Percentiles rank a stretch among this genome's conserved stretches.
These are phyloP conservation scores for Podospora anserina DNA, from an alignment of 495 filamentous ascomycete species.

Conservation along the genomic window DNA sequence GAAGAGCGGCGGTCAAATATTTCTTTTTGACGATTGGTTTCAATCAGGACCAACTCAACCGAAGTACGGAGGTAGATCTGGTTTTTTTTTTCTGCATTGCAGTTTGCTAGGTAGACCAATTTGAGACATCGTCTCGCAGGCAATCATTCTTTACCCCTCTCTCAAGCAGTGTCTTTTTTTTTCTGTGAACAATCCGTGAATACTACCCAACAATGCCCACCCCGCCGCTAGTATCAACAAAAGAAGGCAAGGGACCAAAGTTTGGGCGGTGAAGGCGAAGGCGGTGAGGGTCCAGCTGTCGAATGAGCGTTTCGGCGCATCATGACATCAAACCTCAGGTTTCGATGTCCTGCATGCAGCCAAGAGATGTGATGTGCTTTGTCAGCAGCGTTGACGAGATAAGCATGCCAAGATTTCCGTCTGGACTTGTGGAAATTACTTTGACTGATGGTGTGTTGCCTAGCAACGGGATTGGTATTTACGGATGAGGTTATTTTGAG, in stretches of 20 bases:
- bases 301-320: slow-evolving; percentile 7
- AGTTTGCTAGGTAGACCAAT: slow-evolving; percentile 29
- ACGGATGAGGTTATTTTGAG: background rate
- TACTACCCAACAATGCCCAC: background rate
- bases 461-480: background rate
- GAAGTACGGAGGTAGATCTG: slow-evolving; percentile 31
- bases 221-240: background rate
- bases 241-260: background rate
- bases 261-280: slow-evolving; percentile 10
- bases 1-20: slow-evolving; percentile 21
- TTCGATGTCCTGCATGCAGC: slow-evolving; percentile 8
- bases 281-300: slow-evolving; percentile 19
- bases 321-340: slow-evolving; percentile 17
- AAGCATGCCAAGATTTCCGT: slow-evolving; percentile 1
- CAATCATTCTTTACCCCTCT: slow-evolving; percentile 4
- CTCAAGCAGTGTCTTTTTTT: background rate
- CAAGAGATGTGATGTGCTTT: slow-evolving; percentile 8
- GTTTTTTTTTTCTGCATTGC: slow-evolving; percentile 26
- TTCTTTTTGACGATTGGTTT: slow-evolving; percentile 19
- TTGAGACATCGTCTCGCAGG: slow-evolving; percentile 18
- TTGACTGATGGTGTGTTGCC: background rate
- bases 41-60: slow-evolving; percentile 15
- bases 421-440: background rate
- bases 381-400: slow-evolving; percentile 11
- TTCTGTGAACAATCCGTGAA: background rate